Percentiles rank a stretch among this genome's conserved stretches.
These are phyloP conservation scores for Stylosanthes scabra DNA, from an alignment of 331 rosid genomes.

Conservation along the genomic window DNA sequence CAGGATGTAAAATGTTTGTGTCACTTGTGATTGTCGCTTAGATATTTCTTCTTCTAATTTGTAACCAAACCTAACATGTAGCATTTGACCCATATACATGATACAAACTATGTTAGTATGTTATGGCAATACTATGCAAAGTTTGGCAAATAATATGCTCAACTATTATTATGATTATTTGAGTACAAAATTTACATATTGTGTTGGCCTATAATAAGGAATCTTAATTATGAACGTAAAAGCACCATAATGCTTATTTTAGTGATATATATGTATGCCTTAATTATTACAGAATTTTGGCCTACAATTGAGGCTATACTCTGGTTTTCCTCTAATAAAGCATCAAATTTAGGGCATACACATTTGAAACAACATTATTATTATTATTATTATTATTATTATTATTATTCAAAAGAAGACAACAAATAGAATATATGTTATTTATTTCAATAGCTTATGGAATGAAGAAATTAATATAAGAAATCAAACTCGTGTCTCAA, in stretches of 20 bases:
- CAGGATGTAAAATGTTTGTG: not conserved
- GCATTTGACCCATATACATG: too few relatives aligned
- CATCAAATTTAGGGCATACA: not conserved
- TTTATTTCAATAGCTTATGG: not conserved
- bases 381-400: too few relatives aligned
- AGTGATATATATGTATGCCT: too few relatives aligned
- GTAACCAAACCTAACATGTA: not conserved
- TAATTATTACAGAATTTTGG: not conserved
- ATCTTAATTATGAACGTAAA: too few relatives aligned
- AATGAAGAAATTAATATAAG: not conserved
- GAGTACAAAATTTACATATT: too few relatives aligned
- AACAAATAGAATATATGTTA: not conserved
- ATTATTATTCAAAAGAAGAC: not conserved
- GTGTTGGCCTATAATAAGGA: not conserved
- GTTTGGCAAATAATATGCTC: not conserved
- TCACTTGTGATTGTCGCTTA: not conserved
- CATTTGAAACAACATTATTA: too few relatives aligned
- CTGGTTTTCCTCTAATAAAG: not conserved
- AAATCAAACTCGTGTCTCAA: not conserved
- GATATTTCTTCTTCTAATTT: constrained; percentile 22
- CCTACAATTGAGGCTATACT: not conserved
- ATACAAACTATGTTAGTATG: too few relatives aligned
- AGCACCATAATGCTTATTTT: too few relatives aligned
- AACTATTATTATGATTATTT: too few relatives aligned
- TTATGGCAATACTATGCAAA: not conserved